phyloP scores from a whole-genome alignment of 331 rosid genomes.

The Pyracantha coccinea region DNA sequence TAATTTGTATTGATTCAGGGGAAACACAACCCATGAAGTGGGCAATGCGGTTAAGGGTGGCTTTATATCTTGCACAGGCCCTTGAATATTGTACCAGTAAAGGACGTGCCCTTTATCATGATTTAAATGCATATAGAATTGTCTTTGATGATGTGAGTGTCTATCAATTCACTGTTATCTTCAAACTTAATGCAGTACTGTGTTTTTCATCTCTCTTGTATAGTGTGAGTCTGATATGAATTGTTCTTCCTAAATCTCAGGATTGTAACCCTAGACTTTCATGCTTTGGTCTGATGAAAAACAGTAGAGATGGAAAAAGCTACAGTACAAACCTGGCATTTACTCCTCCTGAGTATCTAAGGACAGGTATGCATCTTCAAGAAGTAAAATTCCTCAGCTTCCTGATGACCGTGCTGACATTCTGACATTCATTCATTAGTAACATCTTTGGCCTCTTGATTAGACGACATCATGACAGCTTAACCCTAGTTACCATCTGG shows the following conservation, averaged over 20 bases:
- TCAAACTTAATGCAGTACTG: background rate
- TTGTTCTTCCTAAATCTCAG: slow-evolving; percentile 27
- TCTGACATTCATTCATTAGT: background rate
- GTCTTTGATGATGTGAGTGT: slow-evolving; percentile 78
- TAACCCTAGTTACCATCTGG: background rate
- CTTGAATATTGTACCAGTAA: slow-evolving; percentile 86
- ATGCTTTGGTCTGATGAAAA: slow-evolving; percentile 97
- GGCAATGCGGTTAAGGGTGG: slow-evolving; percentile 95
- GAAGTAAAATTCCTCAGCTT: slow-evolving; percentile 1
- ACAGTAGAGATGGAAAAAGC: slow-evolving; percentile 91
- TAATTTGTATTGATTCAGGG: slow-evolving; percentile 48
- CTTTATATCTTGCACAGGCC: slow-evolving; percentile 86
- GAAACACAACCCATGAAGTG: slow-evolving; percentile 92
- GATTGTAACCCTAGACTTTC: slow-evolving; percentile 93
- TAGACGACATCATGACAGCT: background rate
- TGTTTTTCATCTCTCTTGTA: background rate
- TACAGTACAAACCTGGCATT: slow-evolving; percentile 93
- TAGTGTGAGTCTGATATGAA: background rate
- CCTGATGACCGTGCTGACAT: slow-evolving; percentile 6
- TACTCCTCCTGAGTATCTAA: slow-evolving; percentile 92
- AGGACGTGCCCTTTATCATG: slow-evolving; percentile 93
- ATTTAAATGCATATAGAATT: slow-evolving; percentile 89
- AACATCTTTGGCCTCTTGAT: background rate
- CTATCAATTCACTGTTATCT: slow-evolving; percentile 10
- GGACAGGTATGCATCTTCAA: slow-evolving; percentile 49